Evolutionary conservation across 129 eudicot genomes (phyloP).

Genomic region (Escallonia rubra): DNA sequence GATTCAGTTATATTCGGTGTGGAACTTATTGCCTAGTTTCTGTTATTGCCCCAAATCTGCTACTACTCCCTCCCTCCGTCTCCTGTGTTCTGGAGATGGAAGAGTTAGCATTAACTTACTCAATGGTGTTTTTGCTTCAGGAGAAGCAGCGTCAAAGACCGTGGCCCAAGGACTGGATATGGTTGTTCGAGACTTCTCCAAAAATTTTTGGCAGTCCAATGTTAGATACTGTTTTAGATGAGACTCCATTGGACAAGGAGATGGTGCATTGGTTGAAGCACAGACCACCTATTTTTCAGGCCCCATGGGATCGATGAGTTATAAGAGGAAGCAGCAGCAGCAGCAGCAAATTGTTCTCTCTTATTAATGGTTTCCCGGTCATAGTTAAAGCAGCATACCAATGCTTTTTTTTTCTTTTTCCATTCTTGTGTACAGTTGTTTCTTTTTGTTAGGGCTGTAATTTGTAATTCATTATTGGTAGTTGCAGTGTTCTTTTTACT

Average conservation of each 20-base stretch:
- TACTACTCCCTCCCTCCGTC: too few relatives aligned
- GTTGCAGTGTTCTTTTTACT: conserved; percentile 18
- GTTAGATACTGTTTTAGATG: conserved; percentile 68
- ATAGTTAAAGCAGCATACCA: conserved; percentile 19
- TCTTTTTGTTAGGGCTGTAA: conserved; percentile 37
- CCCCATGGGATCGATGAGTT: conserved; percentile 70
- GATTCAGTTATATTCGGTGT: too few relatives aligned
- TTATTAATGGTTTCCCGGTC: neutral
- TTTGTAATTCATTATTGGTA: conserved; percentile 53
- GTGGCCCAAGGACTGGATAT: conserved; percentile 90
- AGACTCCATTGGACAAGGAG: conserved; percentile 62
- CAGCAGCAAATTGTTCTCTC: neutral
- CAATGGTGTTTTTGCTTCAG: conserved; percentile 31
- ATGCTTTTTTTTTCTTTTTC: conserved; percentile 20
- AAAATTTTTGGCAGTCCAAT: conserved; percentile 87
- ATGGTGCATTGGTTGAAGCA: conserved; percentile 88
- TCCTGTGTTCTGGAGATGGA: too few relatives aligned
- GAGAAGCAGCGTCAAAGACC: conserved; percentile 84
- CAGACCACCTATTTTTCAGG: conserved; percentile 79
- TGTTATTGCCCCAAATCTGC: too few relatives aligned
- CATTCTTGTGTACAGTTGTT: conserved; percentile 85
- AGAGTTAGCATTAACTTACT: neutral
- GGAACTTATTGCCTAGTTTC: too few relatives aligned
- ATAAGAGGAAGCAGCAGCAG: conserved; percentile 1
- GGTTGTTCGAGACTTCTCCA: conserved; percentile 58